Evolutionary conservation across 768 basidiomycete genomes (phyloP).

Genomic region (Sarcodon aspratus): DNA sequence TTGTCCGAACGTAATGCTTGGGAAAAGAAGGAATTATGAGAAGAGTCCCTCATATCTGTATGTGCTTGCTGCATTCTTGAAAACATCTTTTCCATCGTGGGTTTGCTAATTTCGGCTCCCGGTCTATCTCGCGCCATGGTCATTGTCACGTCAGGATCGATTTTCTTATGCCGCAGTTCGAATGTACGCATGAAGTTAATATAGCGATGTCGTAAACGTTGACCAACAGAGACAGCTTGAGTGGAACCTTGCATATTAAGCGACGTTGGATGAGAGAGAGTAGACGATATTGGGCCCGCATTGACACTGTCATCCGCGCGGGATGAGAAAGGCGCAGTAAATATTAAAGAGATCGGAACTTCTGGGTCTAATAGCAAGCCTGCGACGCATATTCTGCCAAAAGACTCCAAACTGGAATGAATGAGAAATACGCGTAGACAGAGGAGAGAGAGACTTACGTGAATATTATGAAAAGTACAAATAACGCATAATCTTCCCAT

Average conservation of each 20-base stretch:
- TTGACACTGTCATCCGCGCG: constrained; percentile 15
- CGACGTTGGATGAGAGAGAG: constrained; percentile 4
- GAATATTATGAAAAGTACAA: constrained; percentile 75
- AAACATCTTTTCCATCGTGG: constrained; percentile 22
- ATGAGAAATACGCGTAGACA: constrained; percentile 3
- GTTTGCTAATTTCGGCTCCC: constrained; percentile 19
- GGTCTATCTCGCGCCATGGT: constrained; percentile 12
- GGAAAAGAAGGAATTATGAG: constrained; percentile 35
- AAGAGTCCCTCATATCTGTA: constrained; percentile 18
- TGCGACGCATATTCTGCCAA: constrained; percentile 82
- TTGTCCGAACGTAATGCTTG: constrained; percentile 37
- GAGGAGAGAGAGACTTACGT: constrained; percentile 43
- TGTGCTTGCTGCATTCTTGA: constrained; percentile 24
- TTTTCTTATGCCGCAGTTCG: background rate
- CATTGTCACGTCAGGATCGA: background rate
- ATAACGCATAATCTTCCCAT: constrained; percentile 88
- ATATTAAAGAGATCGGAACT: constrained; percentile 38
- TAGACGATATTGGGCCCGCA: constrained; percentile 12
- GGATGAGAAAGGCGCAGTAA: constrained; percentile 19
- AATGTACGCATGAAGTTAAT: background rate
- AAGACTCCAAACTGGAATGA: constrained; percentile 58
- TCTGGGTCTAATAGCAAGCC: constrained; percentile 86
- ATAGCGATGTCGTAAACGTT: background rate
- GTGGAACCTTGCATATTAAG: constrained; percentile 1
- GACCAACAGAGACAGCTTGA: constrained; percentile 1